Conservation (phyloP, 208 protist species). For the Strigomonas galati region DNA sequence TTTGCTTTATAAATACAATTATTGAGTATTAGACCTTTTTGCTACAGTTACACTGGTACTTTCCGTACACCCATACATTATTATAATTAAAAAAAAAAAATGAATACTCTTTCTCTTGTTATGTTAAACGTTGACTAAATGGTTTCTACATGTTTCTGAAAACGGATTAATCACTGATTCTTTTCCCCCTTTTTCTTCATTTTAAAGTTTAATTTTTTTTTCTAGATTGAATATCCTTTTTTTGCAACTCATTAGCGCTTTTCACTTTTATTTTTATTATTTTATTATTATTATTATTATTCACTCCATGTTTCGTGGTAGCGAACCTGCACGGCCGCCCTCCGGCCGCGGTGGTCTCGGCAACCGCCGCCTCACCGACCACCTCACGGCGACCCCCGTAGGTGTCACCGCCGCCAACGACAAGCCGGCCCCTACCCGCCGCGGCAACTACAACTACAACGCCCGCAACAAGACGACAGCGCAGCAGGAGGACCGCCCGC, state of each 20-base stretch:
- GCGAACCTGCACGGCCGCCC: not conserved
- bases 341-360: conserved; percentile 15
- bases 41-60: too few relatives aligned
- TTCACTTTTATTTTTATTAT: not conserved
- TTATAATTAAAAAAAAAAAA: not conserved
- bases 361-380: conserved; percentile 12
- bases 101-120: not conserved
- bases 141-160: too few relatives aligned
- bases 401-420: conserved; percentile 27
- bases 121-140: not conserved
- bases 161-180: too few relatives aligned
- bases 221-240: too few relatives aligned
- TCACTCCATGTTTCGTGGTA: too few relatives aligned
- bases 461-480: conserved; percentile 13
- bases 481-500: conserved; percentile 1
- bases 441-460: conserved; percentile 12
- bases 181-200: conserved; percentile 1
- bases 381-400: conserved; percentile 19
- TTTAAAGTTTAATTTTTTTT: conserved; percentile 11
- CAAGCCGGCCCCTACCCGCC: conserved; percentile 5
- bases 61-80: too few relatives aligned
- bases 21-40: not conserved
- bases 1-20: not conserved
- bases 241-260: conserved; percentile 4
- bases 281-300: conserved; percentile 5